phyloP scores from a whole-genome alignment of 176 grass and related monocot genomes.

The Lolium multiflorum region DNA sequence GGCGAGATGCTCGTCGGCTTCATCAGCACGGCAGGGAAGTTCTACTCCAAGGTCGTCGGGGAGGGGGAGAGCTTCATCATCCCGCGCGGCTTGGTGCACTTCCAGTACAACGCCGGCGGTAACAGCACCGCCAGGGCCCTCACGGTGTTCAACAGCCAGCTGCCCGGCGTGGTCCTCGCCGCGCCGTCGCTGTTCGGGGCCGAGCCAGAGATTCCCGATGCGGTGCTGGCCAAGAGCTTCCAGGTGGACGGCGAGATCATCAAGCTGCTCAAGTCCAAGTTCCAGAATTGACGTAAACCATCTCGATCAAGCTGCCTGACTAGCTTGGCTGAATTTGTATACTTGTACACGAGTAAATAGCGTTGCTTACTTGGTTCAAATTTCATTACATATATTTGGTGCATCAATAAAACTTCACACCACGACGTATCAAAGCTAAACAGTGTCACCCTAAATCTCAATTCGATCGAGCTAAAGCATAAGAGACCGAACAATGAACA shows the following conservation, averaged over 20 bases:
- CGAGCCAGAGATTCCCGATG: slow-evolving; percentile 62
- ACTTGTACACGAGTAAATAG: slow-evolving; percentile 8
- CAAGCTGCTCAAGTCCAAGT: slow-evolving; percentile 67
- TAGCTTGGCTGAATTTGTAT: background rate
- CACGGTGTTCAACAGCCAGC: slow-evolving; percentile 85
- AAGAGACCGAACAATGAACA: no score
- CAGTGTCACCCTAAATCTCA: no score
- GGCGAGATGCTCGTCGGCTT: slow-evolving; percentile 74
- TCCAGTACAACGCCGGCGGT: slow-evolving; percentile 66
- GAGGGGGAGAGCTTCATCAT: slow-evolving; percentile 69
- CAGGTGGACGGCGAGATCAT: slow-evolving; percentile 61
- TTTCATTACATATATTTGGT: background rate
- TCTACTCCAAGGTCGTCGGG: slow-evolving; percentile 60
- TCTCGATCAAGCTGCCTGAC: background rate
- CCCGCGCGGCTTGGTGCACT: slow-evolving; percentile 77
- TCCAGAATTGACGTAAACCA: slow-evolving; percentile 37
- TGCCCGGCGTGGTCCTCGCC: slow-evolving; percentile 60
- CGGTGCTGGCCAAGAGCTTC: slow-evolving; percentile 72
- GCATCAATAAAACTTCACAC: slow-evolving; percentile 17
- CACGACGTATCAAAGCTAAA: background rate
- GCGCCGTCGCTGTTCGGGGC: slow-evolving; percentile 52
- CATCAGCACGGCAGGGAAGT: slow-evolving; percentile 58
- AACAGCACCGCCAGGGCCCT: slow-evolving; percentile 38
- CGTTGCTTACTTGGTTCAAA: background rate
- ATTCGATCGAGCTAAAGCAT: no score